Base-by-base conservation (phyloP, 768 basidiomycete genomes). In the Termitomyces sp. region DNA sequence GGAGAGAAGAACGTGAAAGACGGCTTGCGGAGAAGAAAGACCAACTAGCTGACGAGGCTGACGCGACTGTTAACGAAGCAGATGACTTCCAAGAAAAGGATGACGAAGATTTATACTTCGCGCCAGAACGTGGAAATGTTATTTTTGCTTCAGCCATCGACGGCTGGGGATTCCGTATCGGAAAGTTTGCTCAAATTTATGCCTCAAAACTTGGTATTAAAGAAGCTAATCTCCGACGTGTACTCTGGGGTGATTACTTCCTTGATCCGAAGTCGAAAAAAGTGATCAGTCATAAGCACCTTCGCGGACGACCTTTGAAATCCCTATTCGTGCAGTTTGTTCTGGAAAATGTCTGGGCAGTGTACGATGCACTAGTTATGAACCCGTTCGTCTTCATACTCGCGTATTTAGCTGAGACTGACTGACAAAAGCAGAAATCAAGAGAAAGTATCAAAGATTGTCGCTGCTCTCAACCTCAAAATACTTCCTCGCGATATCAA, bases 291-390 rank as follows among this genome's bases (percentile, higher is more conserved):
- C 78, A 94, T 71, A 95, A 94, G 72, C 90, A 95, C 72, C 80
- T 98, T 58, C 84, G 82, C 53, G 96, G 94, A 18, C 83, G 94
- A 44, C 80, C 83, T 50, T 72, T 98, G 69, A 98, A 98, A 74
- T 92, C 95, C 12, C 79, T 98, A 26, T 98, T 98, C 67, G 97
- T 98, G 13, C 95, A 98, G 73, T 96, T 98, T 64, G 88, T 99
- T 13, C 73, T 99, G 62, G 97, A 98, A 54, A 98, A 98, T 69
- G 80, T 99, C 26, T 99, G 96, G 95, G 89, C 92, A 16, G 90
- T 97, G 12, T 99, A 98, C 68, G 93, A 97, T 65, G 92, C 90
- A 16, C 87, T 94, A 14, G 73, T 91, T 42, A 71, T 91, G 14
- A 92, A 95, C 63, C 91, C 93, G 96, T 98, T 67, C 68, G 96